These are phyloP conservation scores for Obelidium mucronatum DNA, from an alignment of 192 early-diverging fungal species.

Conservation along the genomic window DNA sequence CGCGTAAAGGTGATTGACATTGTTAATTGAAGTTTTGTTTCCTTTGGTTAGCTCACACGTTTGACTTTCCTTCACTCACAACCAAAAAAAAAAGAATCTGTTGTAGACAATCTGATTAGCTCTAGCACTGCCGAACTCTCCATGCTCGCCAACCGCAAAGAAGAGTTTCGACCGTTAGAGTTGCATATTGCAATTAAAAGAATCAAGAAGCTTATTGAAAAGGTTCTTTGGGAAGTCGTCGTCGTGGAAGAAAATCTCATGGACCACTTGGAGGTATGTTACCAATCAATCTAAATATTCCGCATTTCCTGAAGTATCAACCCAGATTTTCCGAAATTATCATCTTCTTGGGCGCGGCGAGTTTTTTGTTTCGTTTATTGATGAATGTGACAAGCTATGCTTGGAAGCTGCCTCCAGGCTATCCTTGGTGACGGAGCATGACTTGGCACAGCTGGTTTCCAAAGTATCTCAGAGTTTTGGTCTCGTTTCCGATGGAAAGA, in stretches of 20 bases:
- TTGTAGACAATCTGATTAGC: conserved; percentile 30
- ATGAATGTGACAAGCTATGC: conserved; percentile 56
- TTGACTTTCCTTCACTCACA: neutral
- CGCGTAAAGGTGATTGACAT: conserved; percentile 37
- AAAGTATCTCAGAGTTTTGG: conserved; percentile 5
- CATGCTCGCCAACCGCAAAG: conserved; percentile 20
- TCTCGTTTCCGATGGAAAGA: neutral
- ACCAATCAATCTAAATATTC: neutral
- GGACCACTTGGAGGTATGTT: conserved; percentile 53
- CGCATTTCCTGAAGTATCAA: neutral
- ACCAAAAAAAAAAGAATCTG: conserved; percentile 10
- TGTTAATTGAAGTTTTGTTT: conserved; percentile 34
- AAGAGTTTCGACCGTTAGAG: conserved; percentile 46
- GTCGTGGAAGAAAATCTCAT: conserved; percentile 69
- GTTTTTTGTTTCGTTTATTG: conserved; percentile 62
- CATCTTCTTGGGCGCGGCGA: conserved; percentile 72
- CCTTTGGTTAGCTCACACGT: neutral
- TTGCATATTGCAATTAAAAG: conserved; percentile 52
- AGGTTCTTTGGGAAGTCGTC: conserved; percentile 71
- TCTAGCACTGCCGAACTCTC: conserved; percentile 31
- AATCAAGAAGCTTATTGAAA: conserved; percentile 62
- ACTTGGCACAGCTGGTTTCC: conserved; percentile 9
- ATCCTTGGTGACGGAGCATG: conserved; percentile 38
- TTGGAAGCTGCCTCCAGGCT: conserved; percentile 32
- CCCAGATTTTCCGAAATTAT: conserved; percentile 62